Percentiles rank a stretch among this genome's conserved stretches.
phyloP scores from a whole-genome alignment of 2,329 filamentous ascomycete genomes.

The Aspergillus awamori region DNA sequence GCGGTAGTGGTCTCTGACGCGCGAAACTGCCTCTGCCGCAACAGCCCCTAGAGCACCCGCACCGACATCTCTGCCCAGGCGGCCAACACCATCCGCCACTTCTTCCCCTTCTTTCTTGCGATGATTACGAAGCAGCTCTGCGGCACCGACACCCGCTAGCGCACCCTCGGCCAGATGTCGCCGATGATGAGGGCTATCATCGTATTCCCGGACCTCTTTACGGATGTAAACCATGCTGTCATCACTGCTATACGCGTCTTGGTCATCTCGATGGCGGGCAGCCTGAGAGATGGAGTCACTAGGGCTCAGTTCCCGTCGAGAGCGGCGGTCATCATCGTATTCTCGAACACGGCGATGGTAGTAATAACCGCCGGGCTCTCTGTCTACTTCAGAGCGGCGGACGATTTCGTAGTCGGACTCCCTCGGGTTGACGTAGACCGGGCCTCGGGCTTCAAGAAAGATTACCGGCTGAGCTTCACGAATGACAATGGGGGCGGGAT shows the following conservation, averaged over 20 bases:
- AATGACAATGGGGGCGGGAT: slow-evolving; percentile 55
- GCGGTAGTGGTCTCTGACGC: slow-evolving; percentile 53
- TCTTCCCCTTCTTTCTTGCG: slow-evolving; percentile 60
- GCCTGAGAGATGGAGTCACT: slow-evolving; percentile 57
- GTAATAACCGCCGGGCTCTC: slow-evolving; percentile 62
- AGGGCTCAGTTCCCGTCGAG: slow-evolving; percentile 53
- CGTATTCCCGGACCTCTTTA: slow-evolving; percentile 50
- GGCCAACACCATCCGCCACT: slow-evolving; percentile 54
- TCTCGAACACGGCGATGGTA: slow-evolving; percentile 61
- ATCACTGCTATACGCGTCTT: slow-evolving; percentile 58
- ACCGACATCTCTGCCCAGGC: slow-evolving; percentile 55
- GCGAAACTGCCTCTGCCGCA: slow-evolving; percentile 60
- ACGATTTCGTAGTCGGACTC: slow-evolving; percentile 64
- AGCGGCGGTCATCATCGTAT: slow-evolving; percentile 53
- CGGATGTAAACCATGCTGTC: slow-evolving; percentile 64
- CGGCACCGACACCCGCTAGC: slow-evolving; percentile 62
- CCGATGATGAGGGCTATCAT: slow-evolving; percentile 53
- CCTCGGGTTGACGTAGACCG: slow-evolving; percentile 52
- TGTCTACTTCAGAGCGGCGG: slow-evolving; percentile 58
- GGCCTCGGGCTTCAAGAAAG: slow-evolving; percentile 55
- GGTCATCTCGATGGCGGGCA: slow-evolving; percentile 40
- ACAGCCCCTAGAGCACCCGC: slow-evolving; percentile 65
- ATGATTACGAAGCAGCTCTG: slow-evolving; percentile 62
- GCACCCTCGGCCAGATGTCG: slow-evolving; percentile 66
- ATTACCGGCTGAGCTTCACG: slow-evolving; percentile 59